Base-by-base conservation (phyloP, 495 filamentous ascomycete genomes). In the Entonaema liquescens region DNA sequence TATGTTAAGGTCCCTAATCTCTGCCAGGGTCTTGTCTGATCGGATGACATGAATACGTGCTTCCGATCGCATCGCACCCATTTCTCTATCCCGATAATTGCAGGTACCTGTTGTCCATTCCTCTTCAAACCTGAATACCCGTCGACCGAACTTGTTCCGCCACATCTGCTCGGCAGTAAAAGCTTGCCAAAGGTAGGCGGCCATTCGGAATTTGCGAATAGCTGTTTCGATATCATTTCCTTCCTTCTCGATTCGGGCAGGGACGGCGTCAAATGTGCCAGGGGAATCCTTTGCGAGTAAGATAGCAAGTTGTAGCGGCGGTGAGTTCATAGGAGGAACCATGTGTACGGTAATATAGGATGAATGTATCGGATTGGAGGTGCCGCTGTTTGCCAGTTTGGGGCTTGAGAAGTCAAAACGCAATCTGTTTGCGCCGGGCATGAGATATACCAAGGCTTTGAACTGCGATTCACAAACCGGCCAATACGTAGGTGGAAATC, bases 141-240 rank as follows among this genome's bases (percentile, higher is more conserved):
- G 87, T 26, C 94, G 86, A 2, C 93, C 93, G 59, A 97, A 86
- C 50, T 89, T 90, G 78, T 95, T 91, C 64, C 93, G 91, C 78
- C 87, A 90, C 94, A 97, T 97, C 76, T 98, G 93, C 75, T 97
- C 93, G 12, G 91, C 92, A 0, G 94, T 98, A 74, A 95, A 97
- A 7, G 93, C 93, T 77, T 97, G 94, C 94, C 94, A 98, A 2
- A 98, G 84, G 76, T 97, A 96, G 17, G 93, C 94, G 23, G 93
- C 90, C 89, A 93, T 96, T 59, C 93, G 87, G 74, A 92, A 97
- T 78, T 97, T 97, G 62, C 87, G 86, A 69, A 95, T 86, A 0
- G 94, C 94, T 12, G 84, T 88, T 2, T 95, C 91, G 31, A 97
- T 73, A 2, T 85, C 87, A 75, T 95, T 95, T 3, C 92, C 93